Conservation (phyloP, 208 protist genomes). For the Sergeia podlipaevii region DNA sequence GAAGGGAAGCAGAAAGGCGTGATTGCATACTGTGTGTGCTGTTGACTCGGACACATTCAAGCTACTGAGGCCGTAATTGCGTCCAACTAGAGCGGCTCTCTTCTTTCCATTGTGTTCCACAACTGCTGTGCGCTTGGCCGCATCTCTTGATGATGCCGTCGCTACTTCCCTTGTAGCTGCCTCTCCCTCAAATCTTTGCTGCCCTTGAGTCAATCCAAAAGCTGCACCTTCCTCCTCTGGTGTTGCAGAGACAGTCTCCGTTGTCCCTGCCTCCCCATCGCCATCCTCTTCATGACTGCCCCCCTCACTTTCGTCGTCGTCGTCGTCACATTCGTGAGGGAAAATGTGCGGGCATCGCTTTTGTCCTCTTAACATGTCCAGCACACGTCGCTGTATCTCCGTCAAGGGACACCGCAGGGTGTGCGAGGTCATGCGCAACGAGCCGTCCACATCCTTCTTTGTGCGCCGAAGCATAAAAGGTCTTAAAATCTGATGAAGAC, state of each 20-base stretch:
- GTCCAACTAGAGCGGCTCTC: neutral
- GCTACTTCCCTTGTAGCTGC: neutral
- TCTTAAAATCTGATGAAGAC: constrained; percentile 90
- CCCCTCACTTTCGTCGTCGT: constrained; percentile 4
- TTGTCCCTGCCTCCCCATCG: neutral
- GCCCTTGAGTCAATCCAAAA: too few species aligned
- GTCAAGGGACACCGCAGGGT: constrained; percentile 39
- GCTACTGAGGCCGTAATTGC: constrained; percentile 23
- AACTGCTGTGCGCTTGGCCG: neutral
- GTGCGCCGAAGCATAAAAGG: constrained; percentile 96
- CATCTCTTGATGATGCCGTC: neutral
- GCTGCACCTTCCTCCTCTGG: neutral
- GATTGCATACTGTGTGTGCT: constrained; percentile 55
- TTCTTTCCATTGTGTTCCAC: too few species aligned
- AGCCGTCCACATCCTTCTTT: constrained; percentile 93
- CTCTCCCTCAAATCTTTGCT: neutral
- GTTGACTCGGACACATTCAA: constrained; percentile 34
- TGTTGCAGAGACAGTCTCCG: too few species aligned
- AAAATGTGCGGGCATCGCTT: constrained; percentile 17
- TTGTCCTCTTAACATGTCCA: constrained; percentile 56
- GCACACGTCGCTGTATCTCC: constrained; percentile 40
- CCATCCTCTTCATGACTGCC: neutral
- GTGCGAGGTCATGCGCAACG: constrained; percentile 88
- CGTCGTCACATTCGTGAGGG: constrained; percentile 13
- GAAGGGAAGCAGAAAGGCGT: constrained; percentile 54